Percentiles rank a stretch among this genome's conserved stretches.
Conservation (phyloP, 768 basidiomycete genomes). For the Leccinellum luteum region DNA sequence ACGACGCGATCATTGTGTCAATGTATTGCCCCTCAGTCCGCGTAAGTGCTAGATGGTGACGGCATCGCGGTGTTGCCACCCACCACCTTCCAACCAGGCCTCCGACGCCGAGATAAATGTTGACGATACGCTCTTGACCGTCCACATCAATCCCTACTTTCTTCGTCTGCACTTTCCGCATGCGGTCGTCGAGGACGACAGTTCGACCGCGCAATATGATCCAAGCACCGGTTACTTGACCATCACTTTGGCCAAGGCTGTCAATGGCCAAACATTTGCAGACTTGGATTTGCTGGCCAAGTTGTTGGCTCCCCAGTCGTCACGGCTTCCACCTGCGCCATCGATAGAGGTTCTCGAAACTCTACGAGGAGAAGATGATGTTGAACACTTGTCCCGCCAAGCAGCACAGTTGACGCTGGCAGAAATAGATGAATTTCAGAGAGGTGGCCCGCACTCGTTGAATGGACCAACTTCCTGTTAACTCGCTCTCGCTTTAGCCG, state of each 20-base stretch:
- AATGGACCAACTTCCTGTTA: constrained; percentile 1
- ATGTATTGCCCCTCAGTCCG: constrained; percentile 74
- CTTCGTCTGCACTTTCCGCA: constrained; percentile 76
- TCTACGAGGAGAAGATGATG: constrained; percentile 23
- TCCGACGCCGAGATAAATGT: constrained; percentile 79
- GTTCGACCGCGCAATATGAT: constrained; percentile 71
- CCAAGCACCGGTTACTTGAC: constrained; percentile 75
- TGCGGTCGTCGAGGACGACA: constrained; percentile 58
- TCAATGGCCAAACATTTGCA: constrained; percentile 62
- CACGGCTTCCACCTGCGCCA: constrained; percentile 32
- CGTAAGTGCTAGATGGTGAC: constrained; percentile 37
- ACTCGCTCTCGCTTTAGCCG: constrained; percentile 45
- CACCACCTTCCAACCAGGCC: constrained; percentile 48
- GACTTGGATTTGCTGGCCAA: constrained; percentile 80
- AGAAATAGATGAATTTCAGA: constrained; percentile 50
- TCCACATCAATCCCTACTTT: constrained; percentile 84
- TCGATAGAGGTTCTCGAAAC: constrained; percentile 59
- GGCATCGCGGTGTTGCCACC: not conserved
- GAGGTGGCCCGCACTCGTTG: constrained; percentile 40
- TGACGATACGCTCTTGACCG: constrained; percentile 63
- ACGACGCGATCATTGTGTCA: constrained; percentile 50
- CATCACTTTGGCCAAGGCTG: constrained; percentile 68
- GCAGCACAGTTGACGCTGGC: constrained; percentile 50
- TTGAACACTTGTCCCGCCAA: constrained; percentile 42
- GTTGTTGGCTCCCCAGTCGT: constrained; percentile 64